Percentiles rank a stretch among this genome's conserved stretches.
Conservation (phyloP, 495 filamentous ascomycete species). For the Penicillium antarcticum region DNA sequence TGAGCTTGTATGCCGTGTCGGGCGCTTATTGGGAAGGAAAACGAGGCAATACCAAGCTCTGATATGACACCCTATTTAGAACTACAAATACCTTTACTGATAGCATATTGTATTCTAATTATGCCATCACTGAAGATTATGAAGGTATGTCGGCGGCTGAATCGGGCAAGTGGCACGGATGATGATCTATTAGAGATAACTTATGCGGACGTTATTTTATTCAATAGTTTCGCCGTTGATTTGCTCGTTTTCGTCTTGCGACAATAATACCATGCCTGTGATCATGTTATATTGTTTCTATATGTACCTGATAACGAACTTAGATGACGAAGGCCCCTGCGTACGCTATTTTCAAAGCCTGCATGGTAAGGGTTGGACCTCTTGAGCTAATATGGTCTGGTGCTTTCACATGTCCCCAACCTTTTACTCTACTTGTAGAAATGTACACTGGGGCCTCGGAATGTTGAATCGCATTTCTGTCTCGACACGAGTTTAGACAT, state of each 20-base stretch:
- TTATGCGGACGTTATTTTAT: background rate
- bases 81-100: background rate
- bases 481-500: too few species aligned
- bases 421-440: too few species aligned
- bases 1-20: slow-evolving; percentile 16
- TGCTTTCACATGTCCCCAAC: background rate
- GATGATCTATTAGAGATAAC: background rate
- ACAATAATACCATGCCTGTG: too few species aligned
- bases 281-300: background rate
- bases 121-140: background rate
- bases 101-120: background rate
- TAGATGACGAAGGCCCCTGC: background rate
- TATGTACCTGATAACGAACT: background rate
- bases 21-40: slow-evolving; percentile 9
- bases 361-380: background rate
- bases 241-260: too few species aligned
- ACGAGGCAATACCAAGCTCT: background rate
- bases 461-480: too few species aligned
- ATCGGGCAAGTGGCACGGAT: slow-evolving; percentile 5
- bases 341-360: background rate
- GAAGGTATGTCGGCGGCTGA: background rate
- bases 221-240: background rate
- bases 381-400: background rate
- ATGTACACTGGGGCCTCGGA: too few species aligned
- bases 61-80: slow-evolving; percentile 4